Evolutionary conservation across 495 filamentous ascomycete species (phyloP).

Genomic region (Astrocystis sublimbata): DNA sequence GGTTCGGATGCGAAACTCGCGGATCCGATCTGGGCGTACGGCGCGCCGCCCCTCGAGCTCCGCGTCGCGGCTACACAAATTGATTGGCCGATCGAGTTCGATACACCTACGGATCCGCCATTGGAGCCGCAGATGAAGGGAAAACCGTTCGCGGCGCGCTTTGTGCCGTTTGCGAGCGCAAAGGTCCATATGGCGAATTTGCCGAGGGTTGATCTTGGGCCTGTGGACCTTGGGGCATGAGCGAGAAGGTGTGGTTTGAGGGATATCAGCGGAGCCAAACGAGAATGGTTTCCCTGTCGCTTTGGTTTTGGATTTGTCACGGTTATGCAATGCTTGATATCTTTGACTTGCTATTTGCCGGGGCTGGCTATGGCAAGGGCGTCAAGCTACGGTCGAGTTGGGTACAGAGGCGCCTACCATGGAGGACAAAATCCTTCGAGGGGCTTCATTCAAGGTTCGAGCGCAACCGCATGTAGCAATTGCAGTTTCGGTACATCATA

Average conservation of each 20-base stretch:
- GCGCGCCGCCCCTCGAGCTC: conserved; percentile 49
- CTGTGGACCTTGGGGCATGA: conserved; percentile 21
- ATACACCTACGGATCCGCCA: conserved; percentile 50
- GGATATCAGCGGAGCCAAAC: no score
- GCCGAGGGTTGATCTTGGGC: conserved; percentile 36
- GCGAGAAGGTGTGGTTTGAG: background rate
- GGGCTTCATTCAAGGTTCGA: no score
- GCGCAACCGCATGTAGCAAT: no score
- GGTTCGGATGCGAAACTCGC: conserved; percentile 27
- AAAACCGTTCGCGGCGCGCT: conserved; percentile 41
- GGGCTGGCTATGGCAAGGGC: no score
- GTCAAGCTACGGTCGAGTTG: no score
- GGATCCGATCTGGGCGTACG: conserved; percentile 52
- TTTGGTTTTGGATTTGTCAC: no score
- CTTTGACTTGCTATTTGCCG: no score
- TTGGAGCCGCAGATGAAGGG: conserved; percentile 32
- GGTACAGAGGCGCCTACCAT: no score
- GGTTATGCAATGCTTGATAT: no score
- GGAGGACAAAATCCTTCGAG: no score
- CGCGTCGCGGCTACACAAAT: conserved; percentile 54
- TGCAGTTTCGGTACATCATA: no score
- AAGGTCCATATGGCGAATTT: conserved; percentile 62
- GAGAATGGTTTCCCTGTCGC: no score
- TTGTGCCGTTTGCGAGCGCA: conserved; percentile 58
- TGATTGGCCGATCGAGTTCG: conserved; percentile 49